Evolutionary conservation across 1,284 basidiomycete genomes (phyloP).

Genomic region (Laetiporus sulphureus): DNA sequence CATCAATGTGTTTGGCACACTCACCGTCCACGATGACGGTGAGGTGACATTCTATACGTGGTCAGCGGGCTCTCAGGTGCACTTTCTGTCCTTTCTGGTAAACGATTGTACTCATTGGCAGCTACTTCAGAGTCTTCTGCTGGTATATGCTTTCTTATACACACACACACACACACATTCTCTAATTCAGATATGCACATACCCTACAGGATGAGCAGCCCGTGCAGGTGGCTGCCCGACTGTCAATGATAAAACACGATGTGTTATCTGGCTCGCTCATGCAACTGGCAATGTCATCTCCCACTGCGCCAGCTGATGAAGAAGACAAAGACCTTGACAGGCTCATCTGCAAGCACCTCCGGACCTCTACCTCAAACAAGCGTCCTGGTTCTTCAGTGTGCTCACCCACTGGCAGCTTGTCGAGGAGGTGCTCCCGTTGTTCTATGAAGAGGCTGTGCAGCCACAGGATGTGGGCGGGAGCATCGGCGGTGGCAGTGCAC

Average conservation of each 20-base stretch:
- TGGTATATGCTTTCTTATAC: slow-evolving; percentile 19
- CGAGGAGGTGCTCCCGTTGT: slow-evolving; percentile 60
- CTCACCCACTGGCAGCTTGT: slow-evolving; percentile 51
- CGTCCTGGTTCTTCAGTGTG: slow-evolving; percentile 71
- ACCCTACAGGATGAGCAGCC: slow-evolving; percentile 18
- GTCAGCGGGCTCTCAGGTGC: slow-evolving; percentile 49
- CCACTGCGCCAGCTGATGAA: slow-evolving; percentile 32
- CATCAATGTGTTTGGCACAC: slow-evolving; percentile 42
- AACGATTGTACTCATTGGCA: not conserved
- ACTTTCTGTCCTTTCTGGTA: slow-evolving; percentile 1
- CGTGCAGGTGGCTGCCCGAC: slow-evolving; percentile 4
- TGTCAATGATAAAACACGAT: no score
- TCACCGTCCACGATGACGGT: slow-evolving; percentile 54
- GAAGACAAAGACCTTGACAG: slow-evolving; percentile 32
- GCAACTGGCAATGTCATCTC: slow-evolving; percentile 46
- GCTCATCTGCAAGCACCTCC: slow-evolving; percentile 44
- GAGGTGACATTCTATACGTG: slow-evolving; percentile 63
- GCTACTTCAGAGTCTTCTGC: slow-evolving; percentile 22
- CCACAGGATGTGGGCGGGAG: slow-evolving; percentile 1
- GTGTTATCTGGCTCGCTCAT: slow-evolving; percentile 31
- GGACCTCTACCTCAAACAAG: slow-evolving; percentile 65
- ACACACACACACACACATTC: not conserved
- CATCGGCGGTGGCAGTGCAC: slow-evolving; percentile 6
- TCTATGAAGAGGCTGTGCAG: slow-evolving; percentile 43
- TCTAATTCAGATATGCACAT: not conserved